Conservation (phyloP, 805 yeast genomes). For the Metschnikowia kofuensis region DNA sequence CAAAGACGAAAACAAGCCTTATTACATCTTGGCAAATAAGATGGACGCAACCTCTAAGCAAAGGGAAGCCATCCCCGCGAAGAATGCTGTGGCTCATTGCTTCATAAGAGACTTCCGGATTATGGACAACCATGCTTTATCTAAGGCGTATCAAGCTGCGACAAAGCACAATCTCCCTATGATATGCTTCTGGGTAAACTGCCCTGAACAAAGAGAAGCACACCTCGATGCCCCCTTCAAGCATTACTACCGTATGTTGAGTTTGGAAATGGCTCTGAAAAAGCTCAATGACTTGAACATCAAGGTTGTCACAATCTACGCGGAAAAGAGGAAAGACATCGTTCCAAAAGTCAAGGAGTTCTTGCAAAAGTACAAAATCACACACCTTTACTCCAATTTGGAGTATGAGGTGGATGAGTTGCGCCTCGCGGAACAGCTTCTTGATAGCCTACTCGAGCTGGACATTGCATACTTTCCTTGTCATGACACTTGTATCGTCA, state of each 20-base stretch:
- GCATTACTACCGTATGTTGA: conserved; percentile 34
- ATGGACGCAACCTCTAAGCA: conserved; percentile 11
- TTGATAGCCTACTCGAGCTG: conserved; percentile 12
- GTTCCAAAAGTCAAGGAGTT: conserved; percentile 22
- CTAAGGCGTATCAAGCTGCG: conserved; percentile 33
- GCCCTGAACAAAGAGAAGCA: conserved; percentile 38
- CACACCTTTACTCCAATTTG: conserved; percentile 33
- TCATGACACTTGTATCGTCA: conserved; percentile 43
- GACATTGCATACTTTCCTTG: conserved; percentile 23
- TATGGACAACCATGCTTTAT: conserved; percentile 43
- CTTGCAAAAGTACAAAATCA: conserved; percentile 21
- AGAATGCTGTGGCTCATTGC: conserved; percentile 41
- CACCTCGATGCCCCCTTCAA: conserved; percentile 46
- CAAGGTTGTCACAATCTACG: conserved; percentile 38
- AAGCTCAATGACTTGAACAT: conserved; percentile 33
- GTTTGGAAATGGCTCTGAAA: conserved; percentile 28
- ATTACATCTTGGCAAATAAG: conserved; percentile 17
- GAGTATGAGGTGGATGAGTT: conserved; percentile 48
- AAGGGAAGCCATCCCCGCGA: conserved; percentile 11
- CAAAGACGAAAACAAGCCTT: conserved; percentile 31
- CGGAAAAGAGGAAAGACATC: conserved; percentile 32
- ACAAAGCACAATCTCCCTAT: conserved; percentile 28
- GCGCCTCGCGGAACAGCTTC: conserved; percentile 24
- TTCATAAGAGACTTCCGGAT: conserved; percentile 47
- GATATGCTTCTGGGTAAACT: conserved; percentile 40